These are phyloP conservation scores for Scleroderma bovista DNA, from an alignment of 768 basidiomycete species.

Conservation along the genomic window DNA sequence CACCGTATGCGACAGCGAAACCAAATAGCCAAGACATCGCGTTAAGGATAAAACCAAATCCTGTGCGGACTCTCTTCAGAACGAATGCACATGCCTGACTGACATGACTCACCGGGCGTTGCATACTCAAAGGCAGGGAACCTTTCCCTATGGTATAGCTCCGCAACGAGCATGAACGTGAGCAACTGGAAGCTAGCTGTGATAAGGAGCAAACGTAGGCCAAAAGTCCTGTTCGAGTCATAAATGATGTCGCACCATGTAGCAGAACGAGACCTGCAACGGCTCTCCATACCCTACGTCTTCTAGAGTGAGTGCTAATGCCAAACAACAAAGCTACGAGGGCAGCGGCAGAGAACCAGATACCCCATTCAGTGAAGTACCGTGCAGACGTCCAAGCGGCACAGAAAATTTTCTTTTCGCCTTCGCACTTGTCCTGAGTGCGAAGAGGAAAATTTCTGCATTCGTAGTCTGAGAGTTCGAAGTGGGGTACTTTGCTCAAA, in stretches of 20 bases:
- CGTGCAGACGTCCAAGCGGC: slow-evolving; percentile 66
- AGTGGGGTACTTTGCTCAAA: slow-evolving; percentile 41
- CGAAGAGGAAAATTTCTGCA: slow-evolving; percentile 64
- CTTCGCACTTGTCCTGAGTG: slow-evolving; percentile 40
- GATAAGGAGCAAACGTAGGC: not conserved
- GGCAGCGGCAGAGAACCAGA: slow-evolving; percentile 58
- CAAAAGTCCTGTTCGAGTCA: not conserved
- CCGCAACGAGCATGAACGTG: slow-evolving; percentile 60
- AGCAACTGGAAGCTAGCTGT: slow-evolving; percentile 55
- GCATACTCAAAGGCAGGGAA: slow-evolving; percentile 53
- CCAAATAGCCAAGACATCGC: slow-evolving; percentile 57
- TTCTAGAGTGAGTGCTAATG: slow-evolving; percentile 64
- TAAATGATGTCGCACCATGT: slow-evolving; percentile 39
- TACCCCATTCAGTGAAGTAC: slow-evolving; percentile 58
- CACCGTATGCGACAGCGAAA: slow-evolving; percentile 44
- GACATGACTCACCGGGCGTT: slow-evolving; percentile 44
- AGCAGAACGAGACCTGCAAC: slow-evolving; percentile 60
- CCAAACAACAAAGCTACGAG: slow-evolving; percentile 59
- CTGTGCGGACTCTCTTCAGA: slow-evolving; percentile 30
- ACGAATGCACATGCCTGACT: not conserved
- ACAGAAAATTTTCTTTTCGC: slow-evolving; percentile 56
- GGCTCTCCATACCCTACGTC: slow-evolving; percentile 72
- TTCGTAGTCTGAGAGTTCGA: slow-evolving; percentile 50
- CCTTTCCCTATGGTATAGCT: slow-evolving; percentile 43
- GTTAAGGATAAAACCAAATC: slow-evolving; percentile 54